phyloP scores from a whole-genome alignment of 768 basidiomycete species.

The Obba rivulosa region DNA sequence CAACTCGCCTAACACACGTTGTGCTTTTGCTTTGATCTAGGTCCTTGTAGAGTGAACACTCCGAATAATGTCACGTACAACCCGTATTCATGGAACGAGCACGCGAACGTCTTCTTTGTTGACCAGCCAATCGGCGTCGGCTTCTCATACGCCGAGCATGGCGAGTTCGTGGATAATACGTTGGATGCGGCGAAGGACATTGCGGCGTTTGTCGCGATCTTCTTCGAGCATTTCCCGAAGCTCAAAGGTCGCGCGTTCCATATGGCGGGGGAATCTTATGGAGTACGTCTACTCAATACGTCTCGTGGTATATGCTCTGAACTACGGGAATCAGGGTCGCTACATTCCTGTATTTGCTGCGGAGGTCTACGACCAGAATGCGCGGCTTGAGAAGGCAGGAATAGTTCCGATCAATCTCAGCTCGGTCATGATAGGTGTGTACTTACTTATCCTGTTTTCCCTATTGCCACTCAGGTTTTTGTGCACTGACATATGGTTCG shows the following conservation, averaged over 20 bases:
- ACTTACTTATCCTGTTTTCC: background rate
- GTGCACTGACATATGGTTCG: background rate
- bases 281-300: conserved; percentile 27
- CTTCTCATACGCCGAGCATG: conserved; percentile 50
- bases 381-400: conserved; percentile 35
- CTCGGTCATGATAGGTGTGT: conserved; percentile 44
- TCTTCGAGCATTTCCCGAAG: conserved; percentile 67
- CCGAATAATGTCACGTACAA: conserved; percentile 47
- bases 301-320: background rate
- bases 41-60: conserved; percentile 62
- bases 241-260: conserved; percentile 57
- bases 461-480: background rate
- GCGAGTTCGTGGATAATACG: conserved; percentile 55
- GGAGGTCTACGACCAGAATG: conserved; percentile 44
- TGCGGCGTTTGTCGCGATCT: conserved; percentile 64
- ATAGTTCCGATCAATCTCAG: conserved; percentile 44
- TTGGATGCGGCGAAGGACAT: conserved; percentile 68
- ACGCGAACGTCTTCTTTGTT: conserved; percentile 52
- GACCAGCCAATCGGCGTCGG: conserved; percentile 35
- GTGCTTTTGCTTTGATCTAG: conserved; percentile 38
- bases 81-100: conserved; percentile 64
- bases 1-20: too few species aligned
- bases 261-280: conserved; percentile 45
- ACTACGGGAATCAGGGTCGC: conserved; percentile 33
- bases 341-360: conserved; percentile 49